Conservation (phyloP, 179 eudicot species). For the Silene coronaria region DNA sequence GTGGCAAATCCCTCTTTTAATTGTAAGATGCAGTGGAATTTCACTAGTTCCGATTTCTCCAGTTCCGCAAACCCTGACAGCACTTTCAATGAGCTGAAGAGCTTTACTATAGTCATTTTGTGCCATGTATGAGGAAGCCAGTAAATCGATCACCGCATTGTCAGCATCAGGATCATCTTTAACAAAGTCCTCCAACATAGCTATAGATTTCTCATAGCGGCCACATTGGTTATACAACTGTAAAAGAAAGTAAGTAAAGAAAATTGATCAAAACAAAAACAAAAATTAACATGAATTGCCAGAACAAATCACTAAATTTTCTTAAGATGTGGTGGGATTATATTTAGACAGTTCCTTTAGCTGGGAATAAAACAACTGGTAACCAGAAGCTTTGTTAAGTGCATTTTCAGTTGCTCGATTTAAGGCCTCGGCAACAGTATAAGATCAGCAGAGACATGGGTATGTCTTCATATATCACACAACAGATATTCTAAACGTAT, state of each 20-base stretch:
- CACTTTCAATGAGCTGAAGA: conserved; percentile 62
- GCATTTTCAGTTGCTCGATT: neutral
- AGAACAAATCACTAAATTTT: neutral
- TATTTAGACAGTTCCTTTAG: neutral
- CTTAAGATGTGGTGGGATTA: neutral
- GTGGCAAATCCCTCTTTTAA: conserved; percentile 77
- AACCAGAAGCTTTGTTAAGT: too few relatives aligned
- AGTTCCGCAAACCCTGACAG: conserved; percentile 31
- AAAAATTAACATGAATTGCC: neutral
- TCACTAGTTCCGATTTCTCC: conserved; percentile 40
- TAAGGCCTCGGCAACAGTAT: neutral
- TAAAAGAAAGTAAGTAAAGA: conserved; percentile 14
- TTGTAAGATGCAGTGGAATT: conserved; percentile 41
- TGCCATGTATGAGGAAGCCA: conserved; percentile 54
- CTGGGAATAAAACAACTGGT: too few relatives aligned
- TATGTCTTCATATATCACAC: neutral
- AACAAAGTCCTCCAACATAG: conserved; percentile 54
- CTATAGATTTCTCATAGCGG: conserved; percentile 45
- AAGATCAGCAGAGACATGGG: neutral
- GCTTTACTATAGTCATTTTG: conserved; percentile 44
- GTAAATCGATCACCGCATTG: conserved; percentile 44
- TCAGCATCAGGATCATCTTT: conserved; percentile 51
- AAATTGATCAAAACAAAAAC: conserved; percentile 2
- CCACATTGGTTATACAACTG: conserved; percentile 65
- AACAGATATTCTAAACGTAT: neutral